phyloP scores from a whole-genome alignment of 768 basidiomycete genomes.

The Pleurotus platypus region DNA sequence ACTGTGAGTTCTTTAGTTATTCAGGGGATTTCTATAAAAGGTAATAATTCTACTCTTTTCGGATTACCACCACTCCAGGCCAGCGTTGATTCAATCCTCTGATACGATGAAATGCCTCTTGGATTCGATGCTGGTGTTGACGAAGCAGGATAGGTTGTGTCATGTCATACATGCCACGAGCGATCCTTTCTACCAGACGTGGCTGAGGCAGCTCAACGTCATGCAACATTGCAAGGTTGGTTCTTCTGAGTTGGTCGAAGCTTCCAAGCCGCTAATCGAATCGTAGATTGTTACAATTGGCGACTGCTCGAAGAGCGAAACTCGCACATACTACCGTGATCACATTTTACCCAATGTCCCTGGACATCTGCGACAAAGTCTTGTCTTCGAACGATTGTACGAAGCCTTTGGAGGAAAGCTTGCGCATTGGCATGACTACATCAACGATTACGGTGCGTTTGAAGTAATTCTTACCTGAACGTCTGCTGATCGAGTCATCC shows the following conservation, averaged over 20 bases:
- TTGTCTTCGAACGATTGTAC: constrained; percentile 72
- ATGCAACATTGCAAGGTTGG: constrained; percentile 80
- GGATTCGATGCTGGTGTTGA: constrained; percentile 82
- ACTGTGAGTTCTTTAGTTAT: constrained; percentile 40
- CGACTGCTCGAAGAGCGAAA: constrained; percentile 74
- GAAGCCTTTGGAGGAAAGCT: constrained; percentile 83
- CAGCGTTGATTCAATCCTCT: constrained; percentile 69
- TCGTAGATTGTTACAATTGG: constrained; percentile 71
- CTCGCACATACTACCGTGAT: constrained; percentile 62
- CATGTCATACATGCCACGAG: constrained; percentile 82
- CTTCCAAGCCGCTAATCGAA: neutral
- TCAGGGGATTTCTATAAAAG: neutral
- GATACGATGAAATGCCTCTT: constrained; percentile 83
- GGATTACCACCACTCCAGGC: constrained; percentile 34
- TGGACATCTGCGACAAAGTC: constrained; percentile 44
- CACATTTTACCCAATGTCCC: constrained; percentile 68
- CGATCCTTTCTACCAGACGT: constrained; percentile 83
- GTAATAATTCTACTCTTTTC: neutral
- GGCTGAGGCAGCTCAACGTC: constrained; percentile 75
- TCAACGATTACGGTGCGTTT: constrained; percentile 64
- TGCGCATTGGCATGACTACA: constrained; percentile 79
- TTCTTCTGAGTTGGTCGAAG: neutral
- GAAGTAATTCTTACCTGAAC: neutral
- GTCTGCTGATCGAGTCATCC: neutral
- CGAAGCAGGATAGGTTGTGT: constrained; percentile 83